These are phyloP conservation scores for Knufia petricola DNA, from an alignment of 2,329 filamentous ascomycete species.

Conservation along the genomic window DNA sequence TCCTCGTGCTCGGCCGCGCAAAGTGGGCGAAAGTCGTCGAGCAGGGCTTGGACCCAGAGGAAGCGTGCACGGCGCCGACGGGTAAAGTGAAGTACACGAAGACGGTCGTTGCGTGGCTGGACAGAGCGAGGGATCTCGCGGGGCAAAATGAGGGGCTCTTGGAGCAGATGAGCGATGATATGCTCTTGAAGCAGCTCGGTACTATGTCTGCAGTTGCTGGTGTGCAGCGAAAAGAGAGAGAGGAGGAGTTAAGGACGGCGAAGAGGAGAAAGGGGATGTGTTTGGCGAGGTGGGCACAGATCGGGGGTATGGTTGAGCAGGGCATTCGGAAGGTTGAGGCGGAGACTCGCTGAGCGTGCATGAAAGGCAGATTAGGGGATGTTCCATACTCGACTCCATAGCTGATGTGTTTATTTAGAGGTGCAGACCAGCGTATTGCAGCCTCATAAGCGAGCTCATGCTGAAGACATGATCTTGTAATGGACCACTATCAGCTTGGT, in stretches of 20 bases:
- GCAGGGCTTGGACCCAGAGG: conserved; percentile 11
- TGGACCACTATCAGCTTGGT: too few species aligned
- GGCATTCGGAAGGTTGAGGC: background rate
- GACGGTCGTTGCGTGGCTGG: conserved; percentile 4
- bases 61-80: background rate
- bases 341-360: background rate
- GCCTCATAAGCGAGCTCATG: too few species aligned
- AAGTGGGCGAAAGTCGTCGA: conserved; percentile 12
- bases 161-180: background rate
- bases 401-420: too few species aligned
- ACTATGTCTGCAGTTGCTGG: background rate
- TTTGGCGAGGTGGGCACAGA: conserved; percentile 14
- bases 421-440: too few species aligned
- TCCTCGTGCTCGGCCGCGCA: conserved; percentile 9
- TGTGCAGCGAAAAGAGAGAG: background rate
- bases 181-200: background rate
- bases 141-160: conserved; percentile 4
- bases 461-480: too few species aligned
- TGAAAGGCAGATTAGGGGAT: background rate
- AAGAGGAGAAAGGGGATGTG: conserved; percentile 10
- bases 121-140: background rate
- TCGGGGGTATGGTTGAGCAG: conserved; percentile 1
- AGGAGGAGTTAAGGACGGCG: conserved; percentile 2
- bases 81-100: conserved; percentile 5
- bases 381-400: background rate